Evolutionary conservation across 1,284 basidiomycete species (phyloP).

Genomic region (Pterulicium gracile): DNA sequence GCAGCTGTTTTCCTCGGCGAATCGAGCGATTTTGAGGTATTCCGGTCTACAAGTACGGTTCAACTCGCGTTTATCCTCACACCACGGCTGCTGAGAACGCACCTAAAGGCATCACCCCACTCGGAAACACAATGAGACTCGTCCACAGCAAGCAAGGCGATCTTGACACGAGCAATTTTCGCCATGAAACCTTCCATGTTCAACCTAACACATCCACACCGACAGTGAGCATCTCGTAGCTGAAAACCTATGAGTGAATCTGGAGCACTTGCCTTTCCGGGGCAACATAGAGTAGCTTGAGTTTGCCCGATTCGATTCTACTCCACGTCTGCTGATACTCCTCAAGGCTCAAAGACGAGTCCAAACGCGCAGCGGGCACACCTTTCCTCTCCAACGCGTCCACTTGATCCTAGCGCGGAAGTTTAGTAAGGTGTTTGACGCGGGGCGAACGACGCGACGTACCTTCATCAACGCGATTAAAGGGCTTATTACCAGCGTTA

Average conservation of each 20-base stretch:
- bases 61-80: too few species aligned
- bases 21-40: constrained; percentile 45
- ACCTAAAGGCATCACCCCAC: not conserved
- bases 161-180: constrained; percentile 36
- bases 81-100: not conserved
- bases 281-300: constrained; percentile 47
- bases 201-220: constrained; percentile 18
- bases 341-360: constrained; percentile 35
- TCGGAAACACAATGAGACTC: constrained; percentile 57
- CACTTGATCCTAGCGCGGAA: constrained; percentile 55
- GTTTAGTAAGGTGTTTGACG: too few species aligned
- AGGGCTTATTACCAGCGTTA: constrained; percentile 64
- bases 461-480: constrained; percentile 31
- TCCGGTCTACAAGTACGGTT: constrained; percentile 16
- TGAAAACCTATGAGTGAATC: not conserved
- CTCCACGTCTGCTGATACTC: too few species aligned
- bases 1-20: constrained; percentile 48
- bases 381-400: constrained; percentile 33
- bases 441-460: too few species aligned
- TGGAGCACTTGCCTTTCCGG: constrained; percentile 32
- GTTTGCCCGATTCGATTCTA: too few species aligned
- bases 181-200: constrained; percentile 35
- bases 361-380: constrained; percentile 53
- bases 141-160: constrained; percentile 63
- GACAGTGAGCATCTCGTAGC: constrained; percentile 9